Evolutionary conservation across 805 yeast species (phyloP).

Genomic region (Candida mattraensis): DNA sequence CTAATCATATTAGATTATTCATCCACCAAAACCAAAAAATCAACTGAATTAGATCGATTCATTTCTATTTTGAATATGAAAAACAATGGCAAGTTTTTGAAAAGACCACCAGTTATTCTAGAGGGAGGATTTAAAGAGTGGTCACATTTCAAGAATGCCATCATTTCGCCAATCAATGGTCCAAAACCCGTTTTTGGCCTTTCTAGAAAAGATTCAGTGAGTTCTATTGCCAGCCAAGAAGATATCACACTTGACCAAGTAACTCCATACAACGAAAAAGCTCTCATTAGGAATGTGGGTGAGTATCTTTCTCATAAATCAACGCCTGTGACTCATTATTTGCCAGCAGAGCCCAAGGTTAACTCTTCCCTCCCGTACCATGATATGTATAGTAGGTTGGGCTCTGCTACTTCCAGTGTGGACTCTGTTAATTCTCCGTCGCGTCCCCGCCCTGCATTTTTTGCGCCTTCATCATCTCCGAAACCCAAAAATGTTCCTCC

Average conservation of each 20-base stretch:
- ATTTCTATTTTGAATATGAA: slow-evolving; percentile 37
- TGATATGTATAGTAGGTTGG: slow-evolving; percentile 4
- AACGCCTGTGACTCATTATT: slow-evolving; percentile 17
- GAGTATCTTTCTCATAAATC: slow-evolving; percentile 21
- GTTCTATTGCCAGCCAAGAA: slow-evolving; percentile 14
- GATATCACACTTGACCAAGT: slow-evolving; percentile 13
- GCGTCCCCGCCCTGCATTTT: slow-evolving; percentile 23
- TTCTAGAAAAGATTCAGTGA: slow-evolving; percentile 13
- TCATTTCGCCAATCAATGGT: slow-evolving; percentile 22
- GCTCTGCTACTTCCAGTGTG: slow-evolving; percentile 2
- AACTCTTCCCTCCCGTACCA: slow-evolving; percentile 7
- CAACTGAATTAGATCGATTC: slow-evolving; percentile 32
- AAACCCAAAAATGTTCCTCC: slow-evolving; percentile 11
- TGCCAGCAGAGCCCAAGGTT: slow-evolving; percentile 6
- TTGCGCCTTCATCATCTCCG: slow-evolving; percentile 17
- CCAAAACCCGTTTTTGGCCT: slow-evolving; percentile 21
- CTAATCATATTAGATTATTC: slow-evolving; percentile 63
- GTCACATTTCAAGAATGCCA: slow-evolving; percentile 31
- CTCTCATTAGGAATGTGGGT: slow-evolving; percentile 22
- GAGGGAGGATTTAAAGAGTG: slow-evolving; percentile 69
- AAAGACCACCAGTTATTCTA: slow-evolving; percentile 44
- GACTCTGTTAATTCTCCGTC: slow-evolving; percentile 15
- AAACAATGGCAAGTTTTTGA: slow-evolving; percentile 37
- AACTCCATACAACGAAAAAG: slow-evolving; percentile 17
- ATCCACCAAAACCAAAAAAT: slow-evolving; percentile 26